Percentiles rank a stretch among this genome's conserved stretches.
Evolutionary conservation across 495 filamentous ascomycete species (phyloP).

Genomic region (Friedmanniomyces endolithicus): DNA sequence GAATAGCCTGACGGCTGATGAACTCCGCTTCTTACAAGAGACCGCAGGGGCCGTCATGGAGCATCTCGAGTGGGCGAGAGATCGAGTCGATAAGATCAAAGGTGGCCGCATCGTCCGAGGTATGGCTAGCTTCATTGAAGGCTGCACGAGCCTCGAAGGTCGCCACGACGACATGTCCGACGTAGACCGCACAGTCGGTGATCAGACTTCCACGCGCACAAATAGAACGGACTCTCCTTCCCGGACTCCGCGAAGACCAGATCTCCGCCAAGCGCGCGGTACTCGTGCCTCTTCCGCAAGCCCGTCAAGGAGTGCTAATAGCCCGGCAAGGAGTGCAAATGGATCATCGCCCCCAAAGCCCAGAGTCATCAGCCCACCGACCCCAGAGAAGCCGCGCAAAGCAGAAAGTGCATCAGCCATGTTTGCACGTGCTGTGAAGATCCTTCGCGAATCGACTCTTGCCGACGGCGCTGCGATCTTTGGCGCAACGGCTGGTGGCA

Average conservation of each 20-base stretch:
- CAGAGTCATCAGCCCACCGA: background rate
- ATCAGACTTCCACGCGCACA: background rate
- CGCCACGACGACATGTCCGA: background rate
- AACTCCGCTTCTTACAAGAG: slow-evolving; percentile 30
- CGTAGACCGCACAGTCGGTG: background rate
- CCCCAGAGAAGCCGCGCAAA: background rate
- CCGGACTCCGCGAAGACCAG: background rate
- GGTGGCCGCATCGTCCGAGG: slow-evolving; percentile 2
- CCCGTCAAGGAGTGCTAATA: background rate
- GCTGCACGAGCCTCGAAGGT: background rate
- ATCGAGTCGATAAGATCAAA: slow-evolving; percentile 9
- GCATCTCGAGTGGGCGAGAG: slow-evolving; percentile 32
- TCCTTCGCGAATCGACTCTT: slow-evolving; percentile 3
- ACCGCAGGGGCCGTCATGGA: slow-evolving; percentile 35
- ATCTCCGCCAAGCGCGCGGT: background rate
- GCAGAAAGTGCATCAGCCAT: background rate
- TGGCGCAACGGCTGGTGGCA: background rate
- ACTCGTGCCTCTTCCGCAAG: background rate
- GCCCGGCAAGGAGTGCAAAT: background rate
- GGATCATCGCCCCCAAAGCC: no score
- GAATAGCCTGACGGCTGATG: slow-evolving; percentile 24
- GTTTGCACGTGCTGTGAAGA: slow-evolving; percentile 1
- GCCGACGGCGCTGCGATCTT: slow-evolving; percentile 5
- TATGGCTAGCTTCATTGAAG: slow-evolving; percentile 8
- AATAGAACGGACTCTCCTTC: background rate